Base-by-base conservation (phyloP, 1,284 basidiomycete species). In the Naganishia liquefaciens region DNA sequence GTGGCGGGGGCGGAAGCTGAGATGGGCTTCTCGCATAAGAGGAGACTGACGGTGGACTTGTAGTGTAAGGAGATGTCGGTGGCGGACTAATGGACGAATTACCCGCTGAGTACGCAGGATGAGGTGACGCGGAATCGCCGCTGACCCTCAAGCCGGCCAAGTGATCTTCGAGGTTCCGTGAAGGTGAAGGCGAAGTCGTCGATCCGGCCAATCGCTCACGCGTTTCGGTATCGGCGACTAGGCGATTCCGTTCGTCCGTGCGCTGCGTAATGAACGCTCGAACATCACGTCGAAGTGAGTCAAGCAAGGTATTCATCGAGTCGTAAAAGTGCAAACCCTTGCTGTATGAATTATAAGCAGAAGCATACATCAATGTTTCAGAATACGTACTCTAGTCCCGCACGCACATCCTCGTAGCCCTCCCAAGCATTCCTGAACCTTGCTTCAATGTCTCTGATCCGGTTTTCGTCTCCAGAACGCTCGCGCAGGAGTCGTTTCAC, bases 301-400 rank as follows among this genome's bases (percentile, higher is more conserved):
- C 75, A 2, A 87, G 82, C 33, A 95, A 79, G 43, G 86, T 85
- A 0, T 83, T 84, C n/a, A 97, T 82, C 68, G 94, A 90, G 5
- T 81, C 82, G 76, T 98, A 97, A 78, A 96, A 99, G 54, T 88
- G 86, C 3, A 91, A 79, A 0, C 93, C 95, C 75, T 93, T 94
- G 21, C 87, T 91, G 73, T 39, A 19, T 11, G 51, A 44, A 4
- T 21, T 43, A 21, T 37, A 3, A 53, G 51, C 51, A n/a, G 10
- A 19, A 27, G 51, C 37, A 9, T 11, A 25, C 3, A 25, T 52
- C 68, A 58, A 63, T 49, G 6, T 9, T 39, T 63, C 62, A 21
- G 47, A 15, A 68, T 54, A 86, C 88, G 70, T 75, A 91, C 86
- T 85, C 86, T 54, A 96, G 77, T 3, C 92, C 93, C 70, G 89